Evolutionary conservation across 2,329 filamentous ascomycete species (phyloP).

Genomic region (Emergomyces orientalis): DNA sequence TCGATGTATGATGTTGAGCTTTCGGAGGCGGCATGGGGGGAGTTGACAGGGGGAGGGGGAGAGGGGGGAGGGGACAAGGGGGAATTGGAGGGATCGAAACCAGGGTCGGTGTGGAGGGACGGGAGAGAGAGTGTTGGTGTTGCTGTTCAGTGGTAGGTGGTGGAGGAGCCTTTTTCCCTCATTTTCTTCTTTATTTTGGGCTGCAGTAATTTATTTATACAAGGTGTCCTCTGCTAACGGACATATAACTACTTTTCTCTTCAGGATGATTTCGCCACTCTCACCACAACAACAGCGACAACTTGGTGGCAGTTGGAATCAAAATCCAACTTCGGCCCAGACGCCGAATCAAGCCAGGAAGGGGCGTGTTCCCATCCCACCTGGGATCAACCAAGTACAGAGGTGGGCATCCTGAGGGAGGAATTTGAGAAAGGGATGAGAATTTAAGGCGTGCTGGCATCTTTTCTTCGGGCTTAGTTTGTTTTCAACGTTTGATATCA

Average conservation of each 20-base stretch:
- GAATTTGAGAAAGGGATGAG: neutral
- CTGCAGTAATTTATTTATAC: neutral
- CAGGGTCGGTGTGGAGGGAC: neutral
- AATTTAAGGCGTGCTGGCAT: neutral
- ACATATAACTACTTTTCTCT: neutral
- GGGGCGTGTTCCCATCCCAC: neutral
- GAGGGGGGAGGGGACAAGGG: neutral
- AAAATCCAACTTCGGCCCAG: neutral
- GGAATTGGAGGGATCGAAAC: conserved; percentile 2
- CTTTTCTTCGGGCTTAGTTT: neutral
- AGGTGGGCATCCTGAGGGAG: neutral
- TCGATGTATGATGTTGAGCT: conserved; percentile 15
- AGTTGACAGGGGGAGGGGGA: conserved; percentile 1
- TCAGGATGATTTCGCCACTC: neutral
- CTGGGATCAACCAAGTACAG: neutral
- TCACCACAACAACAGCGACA: neutral
- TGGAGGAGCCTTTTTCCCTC: neutral
- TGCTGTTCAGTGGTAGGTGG: neutral
- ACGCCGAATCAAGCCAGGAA: neutral
- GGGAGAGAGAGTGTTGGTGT: neutral
- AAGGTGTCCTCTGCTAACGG: neutral
- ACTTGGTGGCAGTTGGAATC: neutral
- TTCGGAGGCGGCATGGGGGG: conserved; percentile 10
- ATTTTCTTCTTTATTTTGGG: neutral
- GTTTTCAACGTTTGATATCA: neutral